phyloP scores from a whole-genome alignment of 1,284 basidiomycete genomes.

The Rhodotorula sp. region DNA sequence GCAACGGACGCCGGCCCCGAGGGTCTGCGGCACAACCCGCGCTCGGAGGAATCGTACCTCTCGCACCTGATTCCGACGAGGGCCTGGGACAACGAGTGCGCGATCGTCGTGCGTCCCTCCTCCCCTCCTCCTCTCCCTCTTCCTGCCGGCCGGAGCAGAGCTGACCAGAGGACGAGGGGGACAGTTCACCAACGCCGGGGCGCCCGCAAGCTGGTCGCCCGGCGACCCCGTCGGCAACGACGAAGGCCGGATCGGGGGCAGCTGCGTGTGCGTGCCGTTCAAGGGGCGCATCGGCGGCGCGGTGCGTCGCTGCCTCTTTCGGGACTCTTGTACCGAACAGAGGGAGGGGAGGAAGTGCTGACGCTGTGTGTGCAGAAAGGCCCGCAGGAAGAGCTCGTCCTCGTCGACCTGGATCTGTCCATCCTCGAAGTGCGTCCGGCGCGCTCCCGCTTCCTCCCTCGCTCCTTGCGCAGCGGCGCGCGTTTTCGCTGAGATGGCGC shows the following conservation, averaged over 20 bases:
- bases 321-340: background rate
- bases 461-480: background rate
- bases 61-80: slow-evolving; percentile 38
- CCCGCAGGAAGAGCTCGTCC: slow-evolving; percentile 39
- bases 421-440: slow-evolving; percentile 28
- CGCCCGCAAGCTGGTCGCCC: slow-evolving; percentile 2
- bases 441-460: background rate
- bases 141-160: no score
- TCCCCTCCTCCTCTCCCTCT: background rate
- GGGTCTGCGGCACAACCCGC: slow-evolving; percentile 20
- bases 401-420: slow-evolving; percentile 40
- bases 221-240: slow-evolving; percentile 12
- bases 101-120: slow-evolving; percentile 23
- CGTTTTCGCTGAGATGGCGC: no score
- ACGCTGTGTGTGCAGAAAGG: slow-evolving; percentile 8
- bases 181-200: slow-evolving; percentile 40
- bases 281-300: slow-evolving; percentile 38
- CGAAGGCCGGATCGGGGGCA: slow-evolving; percentile 40
- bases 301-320: slow-evolving; percentile 2
- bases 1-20: slow-evolving; percentile 20
- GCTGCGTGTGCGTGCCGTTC: slow-evolving; percentile 43
- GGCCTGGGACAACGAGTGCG: slow-evolving; percentile 45
- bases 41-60: slow-evolving; percentile 39
- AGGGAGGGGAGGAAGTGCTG: background rate
- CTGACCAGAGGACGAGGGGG: background rate